Percentiles rank a stretch among this genome's conserved stretches.
Evolutionary conservation across 2,329 filamentous ascomycete species (phyloP).

Genomic region (Fusarium pseudograminearum): DNA sequence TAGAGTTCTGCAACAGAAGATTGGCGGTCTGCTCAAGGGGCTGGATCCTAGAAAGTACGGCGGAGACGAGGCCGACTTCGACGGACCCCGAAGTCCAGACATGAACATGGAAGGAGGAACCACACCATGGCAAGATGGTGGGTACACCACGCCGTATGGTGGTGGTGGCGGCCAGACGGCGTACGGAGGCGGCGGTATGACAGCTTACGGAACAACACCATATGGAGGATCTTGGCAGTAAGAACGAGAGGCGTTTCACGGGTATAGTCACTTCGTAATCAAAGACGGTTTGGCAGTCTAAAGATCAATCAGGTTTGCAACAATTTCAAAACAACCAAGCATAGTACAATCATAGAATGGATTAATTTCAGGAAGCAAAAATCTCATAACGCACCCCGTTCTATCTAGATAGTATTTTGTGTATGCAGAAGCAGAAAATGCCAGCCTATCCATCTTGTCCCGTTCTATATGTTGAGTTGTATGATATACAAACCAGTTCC

Average conservation of each 20-base stretch:
- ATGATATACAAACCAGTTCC: constrained; percentile 29
- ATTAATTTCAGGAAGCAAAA: constrained; percentile 28
- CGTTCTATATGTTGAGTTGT: constrained; percentile 26
- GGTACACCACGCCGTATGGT: constrained; percentile 74
- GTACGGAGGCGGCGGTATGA: constrained; percentile 73
- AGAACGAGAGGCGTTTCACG: constrained; percentile 43
- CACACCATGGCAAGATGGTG: constrained; percentile 70
- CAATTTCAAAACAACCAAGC: constrained; percentile 40
- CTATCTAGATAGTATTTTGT: neutral
- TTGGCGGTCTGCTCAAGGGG: constrained; percentile 79
- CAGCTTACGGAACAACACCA: constrained; percentile 72
- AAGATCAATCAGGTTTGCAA: constrained; percentile 33
- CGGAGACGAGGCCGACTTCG: constrained; percentile 69
- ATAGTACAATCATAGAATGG: constrained; percentile 48
- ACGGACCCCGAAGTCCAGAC: constrained; percentile 75
- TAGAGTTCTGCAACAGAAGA: constrained; percentile 87
- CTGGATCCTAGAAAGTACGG: constrained; percentile 63
- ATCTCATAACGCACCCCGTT: neutral
- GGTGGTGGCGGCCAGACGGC: constrained; percentile 71
- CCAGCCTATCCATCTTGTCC: constrained; percentile 1
- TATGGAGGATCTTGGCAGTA: constrained; percentile 65
- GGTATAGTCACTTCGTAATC: constrained; percentile 38
- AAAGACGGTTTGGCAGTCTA: constrained; percentile 35
- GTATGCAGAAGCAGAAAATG: neutral
- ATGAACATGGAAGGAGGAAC: constrained; percentile 69